These are phyloP conservation scores for Podospora fimiseda DNA, from an alignment of 495 filamentous ascomycete genomes.

Conservation along the genomic window DNA sequence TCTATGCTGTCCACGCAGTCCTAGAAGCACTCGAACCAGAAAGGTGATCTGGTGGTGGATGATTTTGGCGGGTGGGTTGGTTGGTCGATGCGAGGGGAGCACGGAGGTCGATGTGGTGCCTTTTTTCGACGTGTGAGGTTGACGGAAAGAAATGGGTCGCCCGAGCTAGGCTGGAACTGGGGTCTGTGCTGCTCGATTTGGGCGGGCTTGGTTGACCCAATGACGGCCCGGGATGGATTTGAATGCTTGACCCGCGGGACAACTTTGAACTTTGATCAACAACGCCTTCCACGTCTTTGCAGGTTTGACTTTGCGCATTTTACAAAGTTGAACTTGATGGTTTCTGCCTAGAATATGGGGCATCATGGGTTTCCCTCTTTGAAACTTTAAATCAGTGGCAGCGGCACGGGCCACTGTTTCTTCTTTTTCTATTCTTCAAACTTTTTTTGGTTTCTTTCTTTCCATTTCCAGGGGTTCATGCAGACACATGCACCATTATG, in stretches of 20 bases:
- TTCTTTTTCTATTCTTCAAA: not conserved
- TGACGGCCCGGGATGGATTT: constrained; percentile 1
- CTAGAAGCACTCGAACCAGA: no score
- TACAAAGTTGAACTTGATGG: no score
- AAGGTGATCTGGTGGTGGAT: constrained; percentile 15
- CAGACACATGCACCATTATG: no score
- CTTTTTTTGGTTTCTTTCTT: no score
- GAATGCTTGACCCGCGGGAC: not conserved
- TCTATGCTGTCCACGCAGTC: no score
- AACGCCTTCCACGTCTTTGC: no score
- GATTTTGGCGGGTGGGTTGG: constrained; percentile 1
- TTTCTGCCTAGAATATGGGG: no score
- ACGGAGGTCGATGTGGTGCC: constrained; percentile 5
- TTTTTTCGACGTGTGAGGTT: constrained; percentile 32
- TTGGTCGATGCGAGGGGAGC: constrained; percentile 7
- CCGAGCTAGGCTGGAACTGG: constrained; percentile 5
- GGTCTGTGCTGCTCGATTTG: constrained; percentile 17
- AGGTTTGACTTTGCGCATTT: no score
- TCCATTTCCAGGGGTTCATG: no score
- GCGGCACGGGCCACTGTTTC: not conserved
- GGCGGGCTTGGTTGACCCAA: not conserved
- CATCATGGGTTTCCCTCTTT: not conserved
- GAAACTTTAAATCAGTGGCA: no score
- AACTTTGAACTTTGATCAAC: constrained; percentile 17
- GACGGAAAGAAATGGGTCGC: constrained; percentile 29